Evolutionary conservation across 257 asterid species (phyloP).

Genomic region (Solanum tarapatanum): DNA sequence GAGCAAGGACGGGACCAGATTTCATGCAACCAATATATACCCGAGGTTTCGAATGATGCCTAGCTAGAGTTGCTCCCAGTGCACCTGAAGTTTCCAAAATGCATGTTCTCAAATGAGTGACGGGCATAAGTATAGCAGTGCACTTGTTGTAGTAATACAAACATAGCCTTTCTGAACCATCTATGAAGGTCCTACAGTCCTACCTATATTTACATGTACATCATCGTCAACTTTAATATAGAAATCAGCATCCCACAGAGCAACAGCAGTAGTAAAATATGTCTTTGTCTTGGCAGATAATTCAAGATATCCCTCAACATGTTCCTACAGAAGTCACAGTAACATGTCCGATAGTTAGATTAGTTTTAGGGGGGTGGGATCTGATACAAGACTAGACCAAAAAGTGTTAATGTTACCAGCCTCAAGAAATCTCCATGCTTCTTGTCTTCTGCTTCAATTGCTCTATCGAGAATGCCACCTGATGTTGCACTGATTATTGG

Average conservation of each 20-base stretch:
- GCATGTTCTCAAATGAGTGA: neutral
- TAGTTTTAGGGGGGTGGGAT: neutral
- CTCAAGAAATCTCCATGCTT: constrained; percentile 79
- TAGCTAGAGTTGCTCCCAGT: constrained; percentile 61
- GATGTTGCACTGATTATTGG: constrained; percentile 50
- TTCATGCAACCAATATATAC: constrained; percentile 94
- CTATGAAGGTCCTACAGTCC: constrained; percentile 15
- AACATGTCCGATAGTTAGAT: neutral
- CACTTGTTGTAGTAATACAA: neutral
- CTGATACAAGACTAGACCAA: neutral
- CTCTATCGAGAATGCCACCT: constrained; percentile 91
- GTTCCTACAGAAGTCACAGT: constrained; percentile 34
- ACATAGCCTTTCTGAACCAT: neutral
- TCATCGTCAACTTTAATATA: constrained; percentile 90
- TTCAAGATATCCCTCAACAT: constrained; percentile 89
- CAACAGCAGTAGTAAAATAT: constrained; percentile 68
- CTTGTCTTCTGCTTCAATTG: constrained; percentile 81
- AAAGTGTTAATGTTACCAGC: constrained; percentile 33
- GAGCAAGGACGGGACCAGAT: constrained; percentile 88
- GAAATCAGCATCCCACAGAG: constrained; percentile 86
- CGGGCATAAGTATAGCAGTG: neutral
- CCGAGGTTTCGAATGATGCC: constrained; percentile 69
- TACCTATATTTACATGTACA: constrained; percentile 86
- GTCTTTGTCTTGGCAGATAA: constrained; percentile 80
- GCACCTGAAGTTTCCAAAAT: constrained; percentile 39